Evolutionary conservation across 257 asterid genomes (phyloP).

Genomic region (Ligustrum vulgare): DNA sequence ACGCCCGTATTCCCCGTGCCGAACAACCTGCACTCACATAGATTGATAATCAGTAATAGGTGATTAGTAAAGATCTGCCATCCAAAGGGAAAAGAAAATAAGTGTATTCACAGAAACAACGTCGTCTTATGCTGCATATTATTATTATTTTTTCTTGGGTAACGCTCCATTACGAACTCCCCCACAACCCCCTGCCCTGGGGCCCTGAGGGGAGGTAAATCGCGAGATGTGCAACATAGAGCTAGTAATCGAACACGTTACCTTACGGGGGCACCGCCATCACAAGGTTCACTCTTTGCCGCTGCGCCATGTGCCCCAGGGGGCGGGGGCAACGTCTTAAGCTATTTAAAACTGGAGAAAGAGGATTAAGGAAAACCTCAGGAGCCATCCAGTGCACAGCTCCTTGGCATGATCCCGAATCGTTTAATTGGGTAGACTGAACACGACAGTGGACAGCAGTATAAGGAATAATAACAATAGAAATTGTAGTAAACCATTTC

Average conservation of each 20-base stretch:
- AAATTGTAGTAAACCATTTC: constrained; percentile 11
- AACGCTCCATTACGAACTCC: no score
- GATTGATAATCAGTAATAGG: neutral
- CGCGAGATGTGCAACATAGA: no score
- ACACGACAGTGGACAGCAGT: neutral
- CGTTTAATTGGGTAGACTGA: constrained; percentile 84
- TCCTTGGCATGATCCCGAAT: constrained; percentile 91
- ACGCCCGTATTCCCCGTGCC: constrained; percentile 76
- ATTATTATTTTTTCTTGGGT: no score
- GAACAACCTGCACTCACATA: constrained; percentile 59
- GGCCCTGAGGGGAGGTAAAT: no score
- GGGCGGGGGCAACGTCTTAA: neutral
- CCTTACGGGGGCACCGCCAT: neutral
- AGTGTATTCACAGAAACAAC: no score
- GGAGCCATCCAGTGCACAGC: constrained; percentile 99
- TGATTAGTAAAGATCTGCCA: neutral
- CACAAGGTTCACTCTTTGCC: no score
- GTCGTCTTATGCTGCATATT: no score
- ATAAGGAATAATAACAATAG: neutral
- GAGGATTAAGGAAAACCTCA: constrained; percentile 58
- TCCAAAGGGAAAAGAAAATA: no score
- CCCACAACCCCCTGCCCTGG: no score
- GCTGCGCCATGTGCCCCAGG: no score
- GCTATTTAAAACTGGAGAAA: constrained; percentile 9
- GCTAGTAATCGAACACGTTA: no score